Percentiles rank a stretch among this genome's conserved stretches.
These are phyloP conservation scores for Scolecobasidium constrictum DNA, from an alignment of 2,329 filamentous ascomycete species.

Conservation along the genomic window DNA sequence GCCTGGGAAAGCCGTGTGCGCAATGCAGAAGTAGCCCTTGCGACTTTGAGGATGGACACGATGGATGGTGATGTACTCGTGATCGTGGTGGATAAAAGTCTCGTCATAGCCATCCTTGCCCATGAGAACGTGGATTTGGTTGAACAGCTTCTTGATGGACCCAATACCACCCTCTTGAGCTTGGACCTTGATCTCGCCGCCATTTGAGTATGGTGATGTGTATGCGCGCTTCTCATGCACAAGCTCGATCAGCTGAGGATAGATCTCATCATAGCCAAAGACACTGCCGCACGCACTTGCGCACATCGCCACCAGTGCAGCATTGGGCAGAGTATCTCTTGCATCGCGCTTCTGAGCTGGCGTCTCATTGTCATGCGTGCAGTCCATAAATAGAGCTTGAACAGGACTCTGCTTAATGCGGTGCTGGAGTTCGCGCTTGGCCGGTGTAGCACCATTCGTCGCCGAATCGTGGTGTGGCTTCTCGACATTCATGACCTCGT, in stretches of 20 bases:
- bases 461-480: slow-evolving; percentile 19
- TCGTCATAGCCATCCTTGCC: slow-evolving; percentile 90
- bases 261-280: slow-evolving; percentile 96
- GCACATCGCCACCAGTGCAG: slow-evolving; percentile 92
- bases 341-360: slow-evolving; percentile 92
- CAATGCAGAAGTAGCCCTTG: slow-evolving; percentile 90
- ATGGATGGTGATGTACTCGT: slow-evolving; percentile 93
- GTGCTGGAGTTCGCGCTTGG: slow-evolving; percentile 55
- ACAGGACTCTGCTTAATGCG: slow-evolving; percentile 80
- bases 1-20: slow-evolving; percentile 89
- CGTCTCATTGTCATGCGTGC: slow-evolving; percentile 95
- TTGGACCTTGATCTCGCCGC: slow-evolving; percentile 47
- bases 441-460: slow-evolving; percentile 18
- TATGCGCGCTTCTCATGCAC: slow-evolving; percentile 83
- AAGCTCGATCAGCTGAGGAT: slow-evolving; percentile 84
- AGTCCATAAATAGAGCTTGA: slow-evolving; percentile 96
- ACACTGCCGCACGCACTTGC: slow-evolving; percentile 89
- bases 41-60: slow-evolving; percentile 84
- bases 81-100: slow-evolving; percentile 92
- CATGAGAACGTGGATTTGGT: slow-evolving; percentile 92
- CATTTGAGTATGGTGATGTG: slow-evolving; percentile 60
- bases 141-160: slow-evolving; percentile 81
- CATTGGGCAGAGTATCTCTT: slow-evolving; percentile 85
- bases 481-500: slow-evolving; percentile 62
- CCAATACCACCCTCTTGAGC: slow-evolving; percentile 77